Evolutionary conservation across 73 alveolate species (phyloP).

Genomic region (Loxodes magnus): DNA sequence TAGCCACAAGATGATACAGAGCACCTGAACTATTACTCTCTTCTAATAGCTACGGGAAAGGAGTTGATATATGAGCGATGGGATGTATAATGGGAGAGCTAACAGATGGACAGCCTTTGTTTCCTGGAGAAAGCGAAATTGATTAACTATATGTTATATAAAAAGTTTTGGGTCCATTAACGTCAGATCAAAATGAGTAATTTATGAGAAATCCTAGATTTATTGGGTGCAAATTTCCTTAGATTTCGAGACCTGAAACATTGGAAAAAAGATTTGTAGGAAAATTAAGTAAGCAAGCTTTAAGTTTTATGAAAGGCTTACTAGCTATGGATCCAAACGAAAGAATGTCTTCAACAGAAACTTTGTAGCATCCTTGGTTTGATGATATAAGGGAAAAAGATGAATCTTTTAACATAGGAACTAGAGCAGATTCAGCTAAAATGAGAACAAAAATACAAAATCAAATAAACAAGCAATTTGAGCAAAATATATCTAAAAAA

Average conservation of each 20-base stretch:
- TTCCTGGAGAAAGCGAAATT: constrained; percentile 71
- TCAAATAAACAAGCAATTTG: too few relatives aligned
- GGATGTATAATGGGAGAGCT: constrained; percentile 76
- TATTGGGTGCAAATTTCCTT: constrained; percentile 70
- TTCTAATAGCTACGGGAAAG: background rate
- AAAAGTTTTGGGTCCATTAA: constrained; percentile 63
- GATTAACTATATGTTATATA: constrained; percentile 45
- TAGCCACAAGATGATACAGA: constrained; percentile 69
- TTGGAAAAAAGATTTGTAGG: constrained; percentile 84
- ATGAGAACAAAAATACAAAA: too few relatives aligned
- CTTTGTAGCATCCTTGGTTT: constrained; percentile 63
- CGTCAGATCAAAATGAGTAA: constrained; percentile 61
- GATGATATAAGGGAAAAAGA: constrained; percentile 35
- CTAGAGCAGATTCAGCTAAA: too few relatives aligned
- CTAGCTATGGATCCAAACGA: constrained; percentile 70
- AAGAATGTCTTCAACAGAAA: constrained; percentile 51
- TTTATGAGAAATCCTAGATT: constrained; percentile 67
- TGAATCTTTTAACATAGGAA: too few relatives aligned
- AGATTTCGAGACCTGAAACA: constrained; percentile 75
- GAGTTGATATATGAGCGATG: constrained; percentile 59
- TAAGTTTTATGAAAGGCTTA: constrained; percentile 49
- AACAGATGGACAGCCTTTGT: constrained; percentile 74
- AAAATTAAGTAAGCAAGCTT: constrained; percentile 55
- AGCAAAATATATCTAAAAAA: too few relatives aligned
- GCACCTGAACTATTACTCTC: constrained; percentile 50